phyloP scores from a whole-genome alignment of 1,139 yeast species.

The Ashbya aceris region DNA sequence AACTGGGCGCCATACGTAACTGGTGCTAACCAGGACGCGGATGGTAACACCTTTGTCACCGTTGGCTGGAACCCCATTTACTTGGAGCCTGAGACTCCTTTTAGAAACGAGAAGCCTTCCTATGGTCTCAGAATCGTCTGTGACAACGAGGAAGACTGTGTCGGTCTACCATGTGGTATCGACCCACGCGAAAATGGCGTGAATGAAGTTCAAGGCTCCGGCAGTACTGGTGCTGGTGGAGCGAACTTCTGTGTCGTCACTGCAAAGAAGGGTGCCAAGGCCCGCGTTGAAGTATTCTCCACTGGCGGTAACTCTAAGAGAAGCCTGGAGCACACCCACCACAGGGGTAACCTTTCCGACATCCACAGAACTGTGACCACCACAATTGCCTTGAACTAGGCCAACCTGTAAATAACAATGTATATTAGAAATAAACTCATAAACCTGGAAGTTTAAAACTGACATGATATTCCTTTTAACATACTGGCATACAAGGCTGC shows the following conservation, averaged over 20 bases:
- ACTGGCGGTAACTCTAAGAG: too few relatives aligned
- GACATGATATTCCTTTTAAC: too few relatives aligned
- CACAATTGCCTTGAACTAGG: too few relatives aligned
- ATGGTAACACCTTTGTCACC: constrained; percentile 65
- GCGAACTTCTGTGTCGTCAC: constrained; percentile 79
- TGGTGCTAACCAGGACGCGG: constrained; percentile 69
- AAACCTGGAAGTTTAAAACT: too few relatives aligned
- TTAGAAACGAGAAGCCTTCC: constrained; percentile 45
- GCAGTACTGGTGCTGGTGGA: constrained; percentile 47
- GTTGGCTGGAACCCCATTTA: constrained; percentile 89
- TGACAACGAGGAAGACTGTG: constrained; percentile 56
- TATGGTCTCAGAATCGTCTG: constrained; percentile 72
- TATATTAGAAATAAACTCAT: too few relatives aligned
- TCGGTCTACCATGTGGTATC: constrained; percentile 69
- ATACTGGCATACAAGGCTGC: too few relatives aligned
- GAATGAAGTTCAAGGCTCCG: constrained; percentile 40
- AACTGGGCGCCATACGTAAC: constrained; percentile 94
- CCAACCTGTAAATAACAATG: too few relatives aligned
- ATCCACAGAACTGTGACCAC: too few relatives aligned
- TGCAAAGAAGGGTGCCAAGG: constrained; percentile 53
- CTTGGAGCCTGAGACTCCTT: constrained; percentile 38
- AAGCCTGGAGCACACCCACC: too few relatives aligned
- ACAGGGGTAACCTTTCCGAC: too few relatives aligned
- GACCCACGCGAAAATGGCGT: constrained; percentile 56
- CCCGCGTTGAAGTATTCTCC: constrained; percentile 60